Conservation (phyloP, 2,329 filamentous ascomycete genomes). For the Lasiodiplodia sp. region DNA sequence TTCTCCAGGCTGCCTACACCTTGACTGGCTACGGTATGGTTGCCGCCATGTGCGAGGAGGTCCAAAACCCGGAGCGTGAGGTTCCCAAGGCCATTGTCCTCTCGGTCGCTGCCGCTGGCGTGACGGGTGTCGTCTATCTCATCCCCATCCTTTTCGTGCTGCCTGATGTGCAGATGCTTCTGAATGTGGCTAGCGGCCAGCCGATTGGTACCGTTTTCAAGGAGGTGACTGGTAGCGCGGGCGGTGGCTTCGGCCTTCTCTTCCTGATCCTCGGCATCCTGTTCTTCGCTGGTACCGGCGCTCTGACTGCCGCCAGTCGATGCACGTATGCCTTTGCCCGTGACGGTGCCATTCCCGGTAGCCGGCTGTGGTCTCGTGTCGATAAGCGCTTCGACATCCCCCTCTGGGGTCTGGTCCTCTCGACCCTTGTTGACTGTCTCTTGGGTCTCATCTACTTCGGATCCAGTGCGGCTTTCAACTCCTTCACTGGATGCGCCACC, state of each 20-base stretch:
- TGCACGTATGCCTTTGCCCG: constrained; percentile 80
- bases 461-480: constrained; percentile 77
- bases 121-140: constrained; percentile 72
- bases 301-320: constrained; percentile 75
- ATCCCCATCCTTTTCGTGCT: constrained; percentile 80
- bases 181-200: constrained; percentile 73
- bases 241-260: constrained; percentile 76
- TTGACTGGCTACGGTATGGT: constrained; percentile 75
- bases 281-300: constrained; percentile 78
- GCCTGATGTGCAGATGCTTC: constrained; percentile 69
- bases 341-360: constrained; percentile 76
- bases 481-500: constrained; percentile 80
- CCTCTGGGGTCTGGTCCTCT: constrained; percentile 72
- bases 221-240: constrained; percentile 74
- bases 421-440: constrained; percentile 72
- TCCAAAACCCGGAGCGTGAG: constrained; percentile 71
- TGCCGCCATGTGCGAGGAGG: constrained; percentile 75
- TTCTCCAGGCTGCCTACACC: constrained; percentile 70
- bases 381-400: constrained; percentile 73
- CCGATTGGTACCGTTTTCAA: constrained; percentile 81
- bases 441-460: constrained; percentile 83
- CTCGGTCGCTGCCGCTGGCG: constrained; percentile 70
- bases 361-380: constrained; percentile 70
- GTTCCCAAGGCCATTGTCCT: constrained; percentile 76
- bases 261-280: constrained; percentile 80